phyloP scores from a whole-genome alignment of 768 basidiomycete species.

The Naganishia vaughanmartiniae region DNA sequence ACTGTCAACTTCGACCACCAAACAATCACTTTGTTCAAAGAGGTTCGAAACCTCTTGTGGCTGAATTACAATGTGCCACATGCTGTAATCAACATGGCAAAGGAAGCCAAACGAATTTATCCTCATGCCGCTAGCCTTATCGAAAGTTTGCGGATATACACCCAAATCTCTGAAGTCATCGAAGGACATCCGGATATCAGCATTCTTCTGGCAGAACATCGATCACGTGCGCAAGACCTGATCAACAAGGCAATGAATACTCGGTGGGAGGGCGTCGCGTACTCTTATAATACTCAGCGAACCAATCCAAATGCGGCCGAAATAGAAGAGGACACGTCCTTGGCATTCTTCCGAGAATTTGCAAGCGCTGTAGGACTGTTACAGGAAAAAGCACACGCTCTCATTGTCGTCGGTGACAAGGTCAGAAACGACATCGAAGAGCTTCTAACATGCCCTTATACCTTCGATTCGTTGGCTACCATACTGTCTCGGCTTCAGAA shows the following conservation, averaged over 20 bases:
- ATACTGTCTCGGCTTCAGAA: conserved; percentile 76
- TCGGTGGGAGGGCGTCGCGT: conserved; percentile 91
- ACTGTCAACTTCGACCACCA: conserved; percentile 98
- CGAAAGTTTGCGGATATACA: conserved; percentile 98
- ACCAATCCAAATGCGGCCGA: conserved; percentile 66
- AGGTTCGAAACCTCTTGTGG: conserved; percentile 93
- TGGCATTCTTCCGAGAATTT: conserved; percentile 91
- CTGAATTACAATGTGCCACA: conserved; percentile 93
- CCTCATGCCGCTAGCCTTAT: conserved; percentile 87
- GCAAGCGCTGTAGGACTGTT: conserved; percentile 86
- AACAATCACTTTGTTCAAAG: conserved; percentile 92
- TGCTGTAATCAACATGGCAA: conserved; percentile 91
- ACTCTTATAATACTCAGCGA: conserved; percentile 77
- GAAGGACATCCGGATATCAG: conserved; percentile 87
- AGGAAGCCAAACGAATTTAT: conserved; percentile 97
- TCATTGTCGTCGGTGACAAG: conserved; percentile 86
- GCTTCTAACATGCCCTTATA: conserved; percentile 80
- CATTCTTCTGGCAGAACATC: conserved; percentile 89
- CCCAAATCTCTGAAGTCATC: conserved; percentile 88
- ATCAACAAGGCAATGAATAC: conserved; percentile 91
- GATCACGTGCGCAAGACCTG: conserved; percentile 90
- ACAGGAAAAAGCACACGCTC: conserved; percentile 93
- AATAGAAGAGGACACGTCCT: conserved; percentile 78
- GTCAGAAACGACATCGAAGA: conserved; percentile 82
- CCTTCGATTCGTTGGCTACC: conserved; percentile 74